phyloP scores from a whole-genome alignment of 768 basidiomycete genomes.

The Terana coerulea region DNA sequence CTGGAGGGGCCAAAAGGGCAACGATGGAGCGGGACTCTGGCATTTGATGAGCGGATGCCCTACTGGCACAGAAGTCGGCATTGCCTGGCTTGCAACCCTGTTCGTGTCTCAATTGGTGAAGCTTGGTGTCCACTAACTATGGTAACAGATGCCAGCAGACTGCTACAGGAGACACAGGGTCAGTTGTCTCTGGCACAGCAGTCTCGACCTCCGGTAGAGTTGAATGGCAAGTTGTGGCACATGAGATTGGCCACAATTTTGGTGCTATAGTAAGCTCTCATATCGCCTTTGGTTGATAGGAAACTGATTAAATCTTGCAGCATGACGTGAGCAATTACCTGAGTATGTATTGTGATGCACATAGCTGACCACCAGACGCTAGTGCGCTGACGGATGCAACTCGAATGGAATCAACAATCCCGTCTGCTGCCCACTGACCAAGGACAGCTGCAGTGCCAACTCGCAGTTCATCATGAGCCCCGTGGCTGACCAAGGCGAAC shows the following conservation, averaged over 20 bases:
- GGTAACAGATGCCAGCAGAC: slow-evolving; percentile 51
- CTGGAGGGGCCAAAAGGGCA: slow-evolving; percentile 73
- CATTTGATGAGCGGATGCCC: slow-evolving; percentile 85
- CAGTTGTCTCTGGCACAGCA: slow-evolving; percentile 72
- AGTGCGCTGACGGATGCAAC: slow-evolving; percentile 69
- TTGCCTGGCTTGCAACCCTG: slow-evolving; percentile 84
- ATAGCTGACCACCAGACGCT: slow-evolving; percentile 7
- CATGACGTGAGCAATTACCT: slow-evolving; percentile 44
- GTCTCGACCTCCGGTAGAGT: slow-evolving; percentile 74
- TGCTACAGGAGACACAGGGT: slow-evolving; percentile 40
- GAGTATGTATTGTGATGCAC: not conserved
- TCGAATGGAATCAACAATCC: slow-evolving; percentile 28
- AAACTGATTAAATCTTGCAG: slow-evolving; percentile 31
- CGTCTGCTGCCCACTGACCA: slow-evolving; percentile 66
- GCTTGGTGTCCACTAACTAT: not conserved
- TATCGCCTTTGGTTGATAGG: slow-evolving; percentile 5
- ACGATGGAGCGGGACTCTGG: slow-evolving; percentile 81
- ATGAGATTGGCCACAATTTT: slow-evolving; percentile 87
- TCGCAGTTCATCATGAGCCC: slow-evolving; percentile 83
- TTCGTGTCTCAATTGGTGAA: slow-evolving; percentile 36
- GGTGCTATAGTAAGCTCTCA: slow-evolving; percentile 70
- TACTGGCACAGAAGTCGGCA: slow-evolving; percentile 78
- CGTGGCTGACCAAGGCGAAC: slow-evolving; percentile 59
- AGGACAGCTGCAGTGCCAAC: slow-evolving; percentile 57
- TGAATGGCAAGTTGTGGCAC: slow-evolving; percentile 81